Evolutionary conservation across 1,139 yeast species (phyloP), one percentile per base, ranked within the genome.

Genomic region (Saccharomycopsis phalli): DNA sequence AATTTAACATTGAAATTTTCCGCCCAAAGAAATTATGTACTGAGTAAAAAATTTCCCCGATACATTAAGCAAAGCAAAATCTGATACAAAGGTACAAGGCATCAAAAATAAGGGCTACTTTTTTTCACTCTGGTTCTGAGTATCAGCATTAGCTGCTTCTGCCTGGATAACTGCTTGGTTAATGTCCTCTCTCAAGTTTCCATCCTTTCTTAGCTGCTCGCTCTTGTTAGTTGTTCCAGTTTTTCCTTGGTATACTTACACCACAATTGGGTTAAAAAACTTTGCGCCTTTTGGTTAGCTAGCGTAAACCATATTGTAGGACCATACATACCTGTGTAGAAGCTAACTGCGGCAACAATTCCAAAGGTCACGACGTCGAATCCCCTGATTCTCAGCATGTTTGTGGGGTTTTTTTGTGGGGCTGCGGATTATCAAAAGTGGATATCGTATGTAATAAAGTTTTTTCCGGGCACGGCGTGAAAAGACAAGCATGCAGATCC

Each of bases 241-340:
- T 14, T 17, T 20, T 16, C 20, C 10, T 5, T 5, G 5, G 16
- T 20, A 5, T 36, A 71, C 80, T 52, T 66, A 74, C 80, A 81
- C 68, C 4, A 81, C 69, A 25, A 81, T 57, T 1, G 94, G 93
- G 51, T 77, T 79, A 68, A 84, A 81, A 59, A 81, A 81, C 53
- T 70, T 73, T 42, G 75, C 62, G 1, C 91, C 81, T 59, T 25
- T 3, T 18, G 25, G 29, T 4, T 11, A 17, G 30, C 17, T 22
- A 22, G 8, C n/a, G 14, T 4, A 33, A 1, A 10, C 20, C 5
- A 2, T 6, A 20, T 18, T 8, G 10, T 7, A 34, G 13, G 14
- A n/a, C n/a, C n/a, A 4, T 18, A 40, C 63, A 16, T 38, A 60
- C 64, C 75, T 26, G 71, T 61, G 49, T 69, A 68, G 3, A 65